These are phyloP conservation scores for Starmerella floricola DNA, from an alignment of 805 yeast genomes.

Conservation along the genomic window DNA sequence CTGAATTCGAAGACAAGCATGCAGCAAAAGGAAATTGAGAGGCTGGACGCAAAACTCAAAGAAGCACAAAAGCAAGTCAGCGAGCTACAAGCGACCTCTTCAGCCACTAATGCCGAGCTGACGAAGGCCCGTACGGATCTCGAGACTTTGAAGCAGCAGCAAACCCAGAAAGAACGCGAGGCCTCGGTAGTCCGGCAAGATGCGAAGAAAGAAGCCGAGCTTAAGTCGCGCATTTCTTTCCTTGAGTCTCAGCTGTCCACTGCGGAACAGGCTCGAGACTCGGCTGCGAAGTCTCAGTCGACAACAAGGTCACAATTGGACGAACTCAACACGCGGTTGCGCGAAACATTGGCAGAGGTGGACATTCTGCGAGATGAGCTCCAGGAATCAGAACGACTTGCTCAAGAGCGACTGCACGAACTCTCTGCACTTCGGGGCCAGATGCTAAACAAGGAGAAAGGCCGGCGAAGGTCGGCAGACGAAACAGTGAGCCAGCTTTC, in stretches of 20 bases:
- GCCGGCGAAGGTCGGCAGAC: conserved; percentile 38
- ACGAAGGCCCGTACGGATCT: conserved; percentile 4
- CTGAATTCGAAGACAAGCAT: conserved; percentile 48
- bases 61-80: not conserved
- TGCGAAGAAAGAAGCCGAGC: conserved; percentile 13
- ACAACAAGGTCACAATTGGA: conserved; percentile 25
- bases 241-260: conserved; percentile 11
- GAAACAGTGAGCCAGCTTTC: conserved; percentile 45
- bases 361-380: conserved; percentile 73
- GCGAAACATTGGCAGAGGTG: conserved; percentile 48
- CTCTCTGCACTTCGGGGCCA: conserved; percentile 58
- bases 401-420: conserved; percentile 76
- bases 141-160: not conserved
- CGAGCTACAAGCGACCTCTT: not conserved
- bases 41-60: not conserved
- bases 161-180: not conserved
- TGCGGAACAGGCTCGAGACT: conserved; percentile 12
- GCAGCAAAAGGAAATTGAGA: conserved; percentile 30
- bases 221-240: conserved; percentile 1
- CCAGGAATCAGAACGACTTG: conserved; percentile 54
- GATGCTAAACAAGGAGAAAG: conserved; percentile 55
- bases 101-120: not conserved
- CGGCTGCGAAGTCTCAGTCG: conserved; percentile 14
- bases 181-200: not conserved
- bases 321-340: conserved; percentile 40